Evolutionary conservation across 2,329 filamentous ascomycete species (phyloP), one percentile per base, ranked within the genome.

Genomic region (Xylariales sp.): DNA sequence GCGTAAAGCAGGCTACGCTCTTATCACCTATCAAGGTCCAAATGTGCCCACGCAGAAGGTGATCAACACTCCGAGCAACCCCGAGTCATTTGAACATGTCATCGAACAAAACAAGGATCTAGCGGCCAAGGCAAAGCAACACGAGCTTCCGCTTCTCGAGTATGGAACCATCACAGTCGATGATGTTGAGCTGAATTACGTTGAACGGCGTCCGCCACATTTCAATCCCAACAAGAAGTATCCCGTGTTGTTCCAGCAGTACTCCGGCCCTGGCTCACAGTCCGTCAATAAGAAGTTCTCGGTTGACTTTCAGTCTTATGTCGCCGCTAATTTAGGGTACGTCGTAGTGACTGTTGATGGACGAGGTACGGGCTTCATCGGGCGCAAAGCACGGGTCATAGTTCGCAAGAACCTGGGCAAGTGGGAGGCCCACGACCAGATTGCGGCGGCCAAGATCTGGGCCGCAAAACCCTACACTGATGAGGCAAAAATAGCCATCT

Each of bases 291-390:
- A 95, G 78, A 86, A 81, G 64, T 99, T 97, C 81, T 80, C 79
- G 9, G 89, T 99, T 67, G 92, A 97, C 78, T 99, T 97, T 78
- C 93, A 98, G 77, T 88, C 93, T 6, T 98, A 96, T 77, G 84
- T 97, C 49, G 94, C 96, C 39, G 91, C 93, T 0, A 89, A 84
- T 23, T 86, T 99, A 1, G 95, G 94, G 49, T 99, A 99, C 80
- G 86, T 99, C 60, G 95, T 97, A 45, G 91, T 99, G 56, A 98
- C 95, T 0, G 91, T 99, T 34, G 96, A 99, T 78, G 94, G 93
- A 18, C 90, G 95, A 58, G 96, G 96, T 49, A 99, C 96, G 0
- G 96, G 97, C 43, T 97, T 89, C 80, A 91, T 93, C 55, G 96
- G 96, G 39, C 92, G 97, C 74, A 88, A 91, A 79, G 89, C 93